Percentiles rank a stretch among this genome's conserved stretches.
These are phyloP conservation scores for Fusarium begoniae DNA, from an alignment of 2,329 filamentous ascomycete genomes.

Conservation along the genomic window DNA sequence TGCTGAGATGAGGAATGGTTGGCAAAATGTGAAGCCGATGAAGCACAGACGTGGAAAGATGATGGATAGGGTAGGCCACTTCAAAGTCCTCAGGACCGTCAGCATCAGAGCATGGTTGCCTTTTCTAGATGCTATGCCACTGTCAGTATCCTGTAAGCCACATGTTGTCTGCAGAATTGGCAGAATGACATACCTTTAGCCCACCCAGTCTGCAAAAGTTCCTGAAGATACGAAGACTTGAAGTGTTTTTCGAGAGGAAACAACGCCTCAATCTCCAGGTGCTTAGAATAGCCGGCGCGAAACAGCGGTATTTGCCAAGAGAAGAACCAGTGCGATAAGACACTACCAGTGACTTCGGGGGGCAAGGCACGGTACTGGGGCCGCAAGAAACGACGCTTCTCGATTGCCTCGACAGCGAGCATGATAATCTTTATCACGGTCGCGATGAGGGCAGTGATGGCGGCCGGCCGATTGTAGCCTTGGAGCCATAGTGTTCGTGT, in stretches of 20 bases:
- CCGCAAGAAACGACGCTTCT: constrained; percentile 23
- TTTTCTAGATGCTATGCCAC: not conserved
- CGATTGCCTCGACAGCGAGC: constrained; percentile 6
- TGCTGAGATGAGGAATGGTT: constrained; percentile 33
- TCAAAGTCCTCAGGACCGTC: constrained; percentile 7
- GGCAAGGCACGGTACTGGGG: constrained; percentile 16
- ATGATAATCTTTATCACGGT: constrained; percentile 17
- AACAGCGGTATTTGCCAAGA: constrained; percentile 29
- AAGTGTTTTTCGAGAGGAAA: constrained; percentile 26
- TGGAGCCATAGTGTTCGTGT: constrained; percentile 33
- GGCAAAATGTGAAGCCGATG: constrained; percentile 31
- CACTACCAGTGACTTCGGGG: constrained; percentile 6
- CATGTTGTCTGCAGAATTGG: rapidly evolving
- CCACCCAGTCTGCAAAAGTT: constrained; percentile 16
- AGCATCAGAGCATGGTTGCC: constrained; percentile 5
- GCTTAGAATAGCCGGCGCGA: constrained; percentile 13
- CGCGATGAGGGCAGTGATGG: constrained; percentile 11
- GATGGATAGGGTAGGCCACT: constrained; percentile 9
- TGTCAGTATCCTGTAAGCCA: not conserved
- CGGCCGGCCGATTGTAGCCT: constrained; percentile 13
- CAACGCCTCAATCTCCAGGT: constrained; percentile 15
- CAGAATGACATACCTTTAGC: not conserved
- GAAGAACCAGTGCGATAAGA: constrained; percentile 31
- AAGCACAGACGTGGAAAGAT: constrained; percentile 27
- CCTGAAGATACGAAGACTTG: constrained; percentile 24